phyloP scores from a whole-genome alignment of 2,329 filamentous ascomycete species.

The Epicoccum sorghinum region DNA sequence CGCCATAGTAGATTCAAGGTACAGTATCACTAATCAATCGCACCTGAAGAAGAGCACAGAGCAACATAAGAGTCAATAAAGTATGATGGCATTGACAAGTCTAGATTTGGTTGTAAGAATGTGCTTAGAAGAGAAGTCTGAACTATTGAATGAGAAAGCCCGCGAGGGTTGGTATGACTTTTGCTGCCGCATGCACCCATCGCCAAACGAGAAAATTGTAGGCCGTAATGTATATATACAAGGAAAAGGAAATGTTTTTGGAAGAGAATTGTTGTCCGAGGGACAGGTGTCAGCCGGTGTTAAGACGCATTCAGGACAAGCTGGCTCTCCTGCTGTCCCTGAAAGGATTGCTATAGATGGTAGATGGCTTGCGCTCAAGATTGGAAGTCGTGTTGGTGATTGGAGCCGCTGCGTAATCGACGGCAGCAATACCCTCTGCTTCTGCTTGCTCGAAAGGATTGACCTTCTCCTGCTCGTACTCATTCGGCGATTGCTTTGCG shows the following conservation, averaged over 20 bases:
- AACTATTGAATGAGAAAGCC: not conserved
- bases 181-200: not conserved
- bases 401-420: conserved; percentile 10
- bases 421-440: conserved; percentile 1
- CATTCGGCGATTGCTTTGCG: not conserved
- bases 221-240: not conserved
- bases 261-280: not conserved
- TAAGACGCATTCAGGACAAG: not conserved
- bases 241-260: not conserved
- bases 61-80: not conserved
- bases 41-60: too few relatives aligned
- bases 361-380: not conserved
- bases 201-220: not conserved
- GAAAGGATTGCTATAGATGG: conserved; percentile 5
- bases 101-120: conserved; percentile 2
- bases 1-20: too few relatives aligned
- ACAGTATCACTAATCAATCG: too few relatives aligned
- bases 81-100: not conserved
- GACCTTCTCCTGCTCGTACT: not conserved
- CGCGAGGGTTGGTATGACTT: not conserved
- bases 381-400: not conserved
- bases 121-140: conserved; percentile 12
- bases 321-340: conserved; percentile 10
- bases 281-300: not conserved
- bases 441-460: conserved; percentile 8